phyloP scores from a whole-genome alignment of 2,329 filamentous ascomycete genomes.

The Boeremia lycopersici region DNA sequence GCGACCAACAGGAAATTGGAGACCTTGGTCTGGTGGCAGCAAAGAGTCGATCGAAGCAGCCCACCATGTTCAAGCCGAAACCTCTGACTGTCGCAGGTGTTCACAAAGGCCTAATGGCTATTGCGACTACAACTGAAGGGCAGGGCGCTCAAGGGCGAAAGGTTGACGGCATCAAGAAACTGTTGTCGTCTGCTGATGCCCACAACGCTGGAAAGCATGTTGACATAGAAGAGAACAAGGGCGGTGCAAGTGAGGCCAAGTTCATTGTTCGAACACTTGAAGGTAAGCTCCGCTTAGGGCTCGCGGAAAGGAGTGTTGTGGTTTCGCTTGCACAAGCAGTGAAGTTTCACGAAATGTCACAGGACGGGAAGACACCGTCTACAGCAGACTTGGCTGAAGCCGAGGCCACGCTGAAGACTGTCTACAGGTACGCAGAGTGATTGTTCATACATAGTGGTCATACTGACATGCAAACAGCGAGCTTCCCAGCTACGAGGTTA shows the following conservation, averaged over 20 bases:
- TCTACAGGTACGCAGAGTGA: constrained; percentile 69
- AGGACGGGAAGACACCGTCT: constrained; percentile 71
- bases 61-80: constrained; percentile 98
- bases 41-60: constrained; percentile 92
- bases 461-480: constrained; percentile 66
- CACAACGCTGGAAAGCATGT: constrained; percentile 67
- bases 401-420: constrained; percentile 83
- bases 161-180: constrained; percentile 92
- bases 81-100: constrained; percentile 84
- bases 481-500: constrained; percentile 91
- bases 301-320: constrained; percentile 91
- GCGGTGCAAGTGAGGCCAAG: constrained; percentile 92
- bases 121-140: constrained; percentile 83
- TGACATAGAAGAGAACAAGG: constrained; percentile 90
- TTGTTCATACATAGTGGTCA: not conserved
- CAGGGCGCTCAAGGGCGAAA: constrained; percentile 89
- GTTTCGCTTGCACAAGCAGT: constrained; percentile 89
- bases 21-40: constrained; percentile 93
- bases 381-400: constrained; percentile 81
- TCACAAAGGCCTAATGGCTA: constrained; percentile 83
- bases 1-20: constrained; percentile 94
- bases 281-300: constrained; percentile 87
- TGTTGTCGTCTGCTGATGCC: constrained; percentile 88
- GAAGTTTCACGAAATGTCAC: constrained; percentile 79
- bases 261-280: constrained; percentile 92